Evolutionary conservation across 805 yeast genomes (phyloP).

Genomic region (Crinitomyces ghanaensis): DNA sequence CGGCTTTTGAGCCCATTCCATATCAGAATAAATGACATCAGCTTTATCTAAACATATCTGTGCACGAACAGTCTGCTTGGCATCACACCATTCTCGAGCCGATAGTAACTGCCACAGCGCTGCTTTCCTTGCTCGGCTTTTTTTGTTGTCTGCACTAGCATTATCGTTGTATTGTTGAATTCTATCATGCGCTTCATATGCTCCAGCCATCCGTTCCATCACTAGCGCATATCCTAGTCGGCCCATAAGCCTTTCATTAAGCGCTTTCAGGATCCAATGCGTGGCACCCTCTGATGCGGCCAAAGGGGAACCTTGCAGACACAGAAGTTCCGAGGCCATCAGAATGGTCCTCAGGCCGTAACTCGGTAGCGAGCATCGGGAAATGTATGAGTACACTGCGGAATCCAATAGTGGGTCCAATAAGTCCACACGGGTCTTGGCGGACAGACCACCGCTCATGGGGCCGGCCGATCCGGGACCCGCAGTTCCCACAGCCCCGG

Average conservation of each 20-base stretch:
- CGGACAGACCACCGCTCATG: too few relatives aligned
- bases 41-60: constrained; percentile 10
- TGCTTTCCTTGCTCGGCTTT: constrained; percentile 56
- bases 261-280: constrained; percentile 35
- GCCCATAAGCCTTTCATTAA: constrained; percentile 29
- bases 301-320: constrained; percentile 30
- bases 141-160: constrained; percentile 13
- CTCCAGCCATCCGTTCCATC: constrained; percentile 43
- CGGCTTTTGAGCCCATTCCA: constrained; percentile 14
- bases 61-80: constrained; percentile 12
- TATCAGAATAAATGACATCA: constrained; percentile 17
- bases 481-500: constrained; percentile 21
- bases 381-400: constrained; percentile 60
- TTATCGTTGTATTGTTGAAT: constrained; percentile 8
- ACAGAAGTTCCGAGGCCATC: constrained; percentile 59
- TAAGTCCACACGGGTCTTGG: constrained; percentile 43
- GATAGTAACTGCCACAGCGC: constrained; percentile 69
- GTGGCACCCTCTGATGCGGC: constrained; percentile 36
- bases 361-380: constrained; percentile 56
- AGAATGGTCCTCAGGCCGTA: constrained; percentile 61
- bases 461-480: too few relatives aligned
- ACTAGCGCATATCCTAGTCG: constrained; percentile 38
- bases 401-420: constrained; percentile 58
- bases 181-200: constrained; percentile 30
- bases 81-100: constrained; percentile 53